Base-by-base conservation (phyloP, 2,329 filamentous ascomycete species). In the Ophiostoma piceae region DNA sequence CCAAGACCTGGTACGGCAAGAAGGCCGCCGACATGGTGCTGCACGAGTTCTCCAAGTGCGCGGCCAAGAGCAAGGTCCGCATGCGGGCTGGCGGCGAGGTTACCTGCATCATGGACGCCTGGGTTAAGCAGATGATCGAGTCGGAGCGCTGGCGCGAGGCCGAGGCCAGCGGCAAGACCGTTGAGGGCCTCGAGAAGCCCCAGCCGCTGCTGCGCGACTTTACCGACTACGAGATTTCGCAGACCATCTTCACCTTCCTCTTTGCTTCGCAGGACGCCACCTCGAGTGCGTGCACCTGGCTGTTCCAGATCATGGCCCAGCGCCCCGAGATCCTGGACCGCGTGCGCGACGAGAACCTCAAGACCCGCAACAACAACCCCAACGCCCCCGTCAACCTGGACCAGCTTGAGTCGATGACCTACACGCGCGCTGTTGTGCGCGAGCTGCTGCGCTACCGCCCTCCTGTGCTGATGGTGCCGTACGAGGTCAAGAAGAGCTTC, bases 191-290 rank as follows among this genome's bases (percentile, higher is more conserved):
- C 7, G 88, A 92, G 80, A 97, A 97, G 86, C 94, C 94, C 68
- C 81, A 87, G 26, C 91, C 91, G 75, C 79, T 96, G 37, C 85
- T 98, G 69, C 92, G 94, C 77, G 88, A 92, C 75, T 98, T 97
- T 80, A 89, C 85, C 80, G 92, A 98, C 78, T 91, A 90, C 76
- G 94, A 98, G 80, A 97, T 98, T 76, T 86, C 92, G 70, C 92
- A 95, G 84, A 97, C 94, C 32, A 79, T 98, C 77, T 97, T 97
- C 82, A 96, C 94, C 67, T 97, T 98, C 84, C 85, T 98, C 72
- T 98, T 98, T 80, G 94, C 95, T 72, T 97, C 94, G 3, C 95
- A 98, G 81, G 95, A 99, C 79, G 95, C 95, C 74, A 97, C 95
- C 73, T 95, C 91, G 81, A 96, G 92, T 76, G 94, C 95, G 72